Conservation (phyloP, 73 alveolate genomes). For the Paramecium pentaurelia region DNA sequence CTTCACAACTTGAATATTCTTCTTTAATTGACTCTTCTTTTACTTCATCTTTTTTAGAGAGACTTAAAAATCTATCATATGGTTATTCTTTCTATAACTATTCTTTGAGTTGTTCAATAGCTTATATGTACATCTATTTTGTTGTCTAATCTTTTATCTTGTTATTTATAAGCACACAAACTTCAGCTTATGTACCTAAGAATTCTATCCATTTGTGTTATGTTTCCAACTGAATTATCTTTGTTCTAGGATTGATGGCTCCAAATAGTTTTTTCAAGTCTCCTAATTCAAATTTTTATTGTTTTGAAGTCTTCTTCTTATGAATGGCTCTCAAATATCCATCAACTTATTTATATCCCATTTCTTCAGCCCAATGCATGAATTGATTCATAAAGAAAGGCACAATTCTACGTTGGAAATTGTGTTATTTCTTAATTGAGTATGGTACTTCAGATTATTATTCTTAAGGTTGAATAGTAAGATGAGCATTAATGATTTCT, state of each 20-base stretch:
- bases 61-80: slow-evolving; percentile 2
- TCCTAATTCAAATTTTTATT: slow-evolving; percentile 45
- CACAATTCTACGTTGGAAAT: slow-evolving; percentile 9
- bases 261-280: slow-evolving; percentile 36
- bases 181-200: slow-evolving; percentile 32
- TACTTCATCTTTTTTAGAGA: neutral
- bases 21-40: neutral
- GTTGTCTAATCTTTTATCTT: slow-evolving; percentile 11
- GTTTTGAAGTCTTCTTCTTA: slow-evolving; percentile 20
- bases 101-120: neutral
- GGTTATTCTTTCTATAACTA: neutral
- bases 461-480: neutral
- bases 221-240: neutral
- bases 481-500: neutral
- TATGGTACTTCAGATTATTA: neutral
- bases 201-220: slow-evolving; percentile 31
- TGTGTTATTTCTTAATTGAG: neutral
- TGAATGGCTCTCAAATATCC: slow-evolving; percentile 30
- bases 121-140: slow-evolving; percentile 4
- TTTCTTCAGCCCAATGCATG: slow-evolving; percentile 48
- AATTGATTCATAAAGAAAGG: slow-evolving; percentile 38
- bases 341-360: slow-evolving; percentile 44
- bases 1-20: neutral
- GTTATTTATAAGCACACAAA: slow-evolving; percentile 17
- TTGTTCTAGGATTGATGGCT: slow-evolving; percentile 40